These are phyloP conservation scores for Discostella stelligeroides DNA, from an alignment of 108 stramenopile genomes.

Conservation along the genomic window DNA sequence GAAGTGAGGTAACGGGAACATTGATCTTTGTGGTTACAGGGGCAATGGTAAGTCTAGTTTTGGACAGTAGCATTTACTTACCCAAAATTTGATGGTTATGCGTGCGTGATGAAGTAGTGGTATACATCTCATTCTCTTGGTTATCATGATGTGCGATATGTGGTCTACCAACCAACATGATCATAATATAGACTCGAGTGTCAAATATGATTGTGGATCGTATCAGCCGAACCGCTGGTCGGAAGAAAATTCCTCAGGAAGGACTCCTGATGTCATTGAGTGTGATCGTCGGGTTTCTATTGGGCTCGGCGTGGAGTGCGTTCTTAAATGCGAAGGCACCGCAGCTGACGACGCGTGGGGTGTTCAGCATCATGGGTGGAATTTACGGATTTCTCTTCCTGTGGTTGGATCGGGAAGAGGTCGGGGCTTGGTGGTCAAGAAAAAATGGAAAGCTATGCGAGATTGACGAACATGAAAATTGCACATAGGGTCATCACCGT, in stretches of 20 bases:
- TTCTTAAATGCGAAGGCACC: conserved; percentile 25
- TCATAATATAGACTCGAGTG: conserved; percentile 39
- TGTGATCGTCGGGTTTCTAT: conserved; percentile 52
- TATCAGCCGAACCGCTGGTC: conserved; percentile 48
- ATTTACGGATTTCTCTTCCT: conserved; percentile 54
- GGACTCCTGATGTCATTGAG: conserved; percentile 44
- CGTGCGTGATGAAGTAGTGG: neutral
- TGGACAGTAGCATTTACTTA: no score
- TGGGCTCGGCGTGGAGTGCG: conserved; percentile 42
- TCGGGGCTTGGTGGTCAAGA: conserved; percentile 43
- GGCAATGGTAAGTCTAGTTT: conserved; percentile 55
- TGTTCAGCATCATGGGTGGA: conserved; percentile 53
- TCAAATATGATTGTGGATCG: conserved; percentile 54
- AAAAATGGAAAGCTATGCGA: conserved; percentile 38
- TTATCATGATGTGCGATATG: no score
- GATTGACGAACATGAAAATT: conserved; percentile 18
- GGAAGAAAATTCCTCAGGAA: conserved; percentile 44
- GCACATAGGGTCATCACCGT: neutral
- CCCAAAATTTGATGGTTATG: no score
- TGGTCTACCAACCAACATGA: no score
- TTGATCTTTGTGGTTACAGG: conserved; percentile 70
- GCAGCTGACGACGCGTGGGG: conserved; percentile 30
- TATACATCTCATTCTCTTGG: neutral
- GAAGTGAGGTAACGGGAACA: conserved; percentile 58
- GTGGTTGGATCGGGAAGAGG: conserved; percentile 48